A percentile compares a stretch with the other conserved stretches of the same genome.
These are phyloP conservation scores for Domatiomyces catenatus DNA, from an alignment of 2,329 filamentous ascomycete genomes.

Conservation along the genomic window DNA sequence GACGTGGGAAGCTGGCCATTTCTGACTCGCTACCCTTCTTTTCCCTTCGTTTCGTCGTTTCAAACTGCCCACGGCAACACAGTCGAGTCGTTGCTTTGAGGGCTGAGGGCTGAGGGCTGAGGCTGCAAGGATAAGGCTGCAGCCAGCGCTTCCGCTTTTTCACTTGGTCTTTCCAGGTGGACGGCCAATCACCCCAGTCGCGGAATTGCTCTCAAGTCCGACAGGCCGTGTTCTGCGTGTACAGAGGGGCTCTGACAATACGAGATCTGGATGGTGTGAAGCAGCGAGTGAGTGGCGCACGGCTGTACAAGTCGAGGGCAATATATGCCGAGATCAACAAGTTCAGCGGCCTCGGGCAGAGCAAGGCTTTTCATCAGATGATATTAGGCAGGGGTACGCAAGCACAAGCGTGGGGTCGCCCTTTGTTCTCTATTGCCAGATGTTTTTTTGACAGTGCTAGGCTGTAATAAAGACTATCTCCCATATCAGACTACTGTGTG, in stretches of 20 bases:
- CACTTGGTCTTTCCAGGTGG: neutral
- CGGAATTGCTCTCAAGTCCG: neutral
- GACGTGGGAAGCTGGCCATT: conserved; percentile 6
- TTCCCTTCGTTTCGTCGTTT: neutral
- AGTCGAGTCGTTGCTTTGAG: neutral
- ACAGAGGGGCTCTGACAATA: neutral
- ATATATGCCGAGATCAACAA: neutral
- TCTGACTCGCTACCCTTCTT: neutral
- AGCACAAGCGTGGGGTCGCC: neutral
- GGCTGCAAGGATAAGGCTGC: neutral
- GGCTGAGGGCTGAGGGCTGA: neutral
- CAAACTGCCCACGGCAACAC: neutral
- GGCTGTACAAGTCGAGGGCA: neutral
- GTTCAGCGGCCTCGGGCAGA: neutral
- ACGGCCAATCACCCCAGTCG: neutral
- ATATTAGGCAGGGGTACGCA: neutral
- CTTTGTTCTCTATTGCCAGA: neutral
- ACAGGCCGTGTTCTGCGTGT: neutral
- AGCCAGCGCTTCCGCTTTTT: neutral
- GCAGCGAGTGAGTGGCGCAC: neutral
- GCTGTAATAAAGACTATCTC: too few relatives aligned
- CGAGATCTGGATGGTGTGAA: neutral
- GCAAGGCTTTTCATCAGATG: neutral
- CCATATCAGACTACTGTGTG: neutral
- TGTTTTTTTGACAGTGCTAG: neutral